Evolutionary conservation across 2,329 filamentous ascomycete genomes (phyloP), one percentile per base, ranked within the genome.

Genomic region (Colletotrichum filicis): DNA sequence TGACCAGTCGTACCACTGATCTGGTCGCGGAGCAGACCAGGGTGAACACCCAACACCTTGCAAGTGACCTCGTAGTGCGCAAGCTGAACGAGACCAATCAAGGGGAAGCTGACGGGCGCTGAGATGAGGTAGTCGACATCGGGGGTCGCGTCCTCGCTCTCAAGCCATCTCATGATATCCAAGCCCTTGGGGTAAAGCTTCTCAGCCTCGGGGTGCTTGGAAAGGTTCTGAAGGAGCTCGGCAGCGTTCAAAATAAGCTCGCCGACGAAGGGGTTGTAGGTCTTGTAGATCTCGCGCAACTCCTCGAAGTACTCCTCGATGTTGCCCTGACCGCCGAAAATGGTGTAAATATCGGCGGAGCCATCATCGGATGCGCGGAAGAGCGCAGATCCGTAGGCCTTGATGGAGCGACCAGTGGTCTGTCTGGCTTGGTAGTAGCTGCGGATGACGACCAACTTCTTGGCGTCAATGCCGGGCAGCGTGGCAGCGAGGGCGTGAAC

Each of bases 291-390:
- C 82, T 97, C 93, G 69, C 97, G 92, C 75, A 99, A 90, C 86
- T 99, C 97, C 77, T 99, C 96, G 79, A 99, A 99, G 85, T 99
- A 99, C 85, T 99, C 97, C 84, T 99, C 96, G 76, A 99, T 98
- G 84, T 99, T 99, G 78, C 97, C 97, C 83, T 99, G 97, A 7
- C 97, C 97, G 73, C 97, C 97, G 77, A 98, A 98, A 74, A 99
- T 95, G 76, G 92, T 95, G 86, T 98, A 99, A 73, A 99, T 90
- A 78, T 91, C 92, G 67, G 95, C 95, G 68, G 92, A 92, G 74
- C 91, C 92, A 75, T 98, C 95, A 59, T 93, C 92, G 11, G 95
- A 95, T 63, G 97, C 96, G 77, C 97, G 91, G 80, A 98, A 91
- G 59, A 99, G 89, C 46, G 97, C 97, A 53, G 97, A 98, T 81